phyloP scores from a whole-genome alignment of 2,329 filamentous ascomycete genomes.

The Epichloe hybrida region DNA sequence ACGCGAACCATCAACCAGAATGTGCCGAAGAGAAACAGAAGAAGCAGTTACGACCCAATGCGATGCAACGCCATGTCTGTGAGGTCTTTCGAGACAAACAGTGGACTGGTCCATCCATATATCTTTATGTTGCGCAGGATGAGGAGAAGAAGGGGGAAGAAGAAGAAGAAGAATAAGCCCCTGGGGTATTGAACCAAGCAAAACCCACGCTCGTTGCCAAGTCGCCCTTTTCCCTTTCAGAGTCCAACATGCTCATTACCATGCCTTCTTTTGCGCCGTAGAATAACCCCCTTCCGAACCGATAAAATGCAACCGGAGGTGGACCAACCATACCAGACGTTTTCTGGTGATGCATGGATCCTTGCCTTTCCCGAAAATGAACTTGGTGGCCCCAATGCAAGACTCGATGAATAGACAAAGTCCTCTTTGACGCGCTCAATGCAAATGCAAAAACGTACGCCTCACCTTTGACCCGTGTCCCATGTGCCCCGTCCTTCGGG shows the following conservation, averaged over 20 bases:
- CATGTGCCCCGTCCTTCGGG: slow-evolving; percentile 2
- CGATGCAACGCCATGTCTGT: slow-evolving; percentile 3
- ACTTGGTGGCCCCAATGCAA: slow-evolving; percentile 3
- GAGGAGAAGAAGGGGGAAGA: not conserved
- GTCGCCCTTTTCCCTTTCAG: not conserved
- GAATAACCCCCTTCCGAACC: not conserved
- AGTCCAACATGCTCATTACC: slow-evolving; percentile 3
- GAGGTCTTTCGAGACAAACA: not conserved
- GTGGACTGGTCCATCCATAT: slow-evolving; percentile 1
- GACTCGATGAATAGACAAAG: slow-evolving; percentile 4
- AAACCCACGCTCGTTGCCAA: not conserved
- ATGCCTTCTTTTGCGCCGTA: slow-evolving; percentile 3
- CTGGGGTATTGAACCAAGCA: not conserved
- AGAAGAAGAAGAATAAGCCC: not conserved
- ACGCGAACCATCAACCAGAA: not conserved
- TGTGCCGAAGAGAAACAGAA: not conserved
- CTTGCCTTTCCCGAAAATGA: not conserved
- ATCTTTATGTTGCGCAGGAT: not conserved
- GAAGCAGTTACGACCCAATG: slow-evolving; percentile 1
- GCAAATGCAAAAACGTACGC: slow-evolving; percentile 4
- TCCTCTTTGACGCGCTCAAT: slow-evolving; percentile 1
- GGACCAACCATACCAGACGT: slow-evolving; percentile 1
- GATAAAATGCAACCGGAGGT: slow-evolving; percentile 3
- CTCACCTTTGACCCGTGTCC: not conserved
- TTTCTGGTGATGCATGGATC: slow-evolving; percentile 4